Base-by-base conservation (phyloP, 495 filamentous ascomycete genomes). In the Xylaria grammica region DNA sequence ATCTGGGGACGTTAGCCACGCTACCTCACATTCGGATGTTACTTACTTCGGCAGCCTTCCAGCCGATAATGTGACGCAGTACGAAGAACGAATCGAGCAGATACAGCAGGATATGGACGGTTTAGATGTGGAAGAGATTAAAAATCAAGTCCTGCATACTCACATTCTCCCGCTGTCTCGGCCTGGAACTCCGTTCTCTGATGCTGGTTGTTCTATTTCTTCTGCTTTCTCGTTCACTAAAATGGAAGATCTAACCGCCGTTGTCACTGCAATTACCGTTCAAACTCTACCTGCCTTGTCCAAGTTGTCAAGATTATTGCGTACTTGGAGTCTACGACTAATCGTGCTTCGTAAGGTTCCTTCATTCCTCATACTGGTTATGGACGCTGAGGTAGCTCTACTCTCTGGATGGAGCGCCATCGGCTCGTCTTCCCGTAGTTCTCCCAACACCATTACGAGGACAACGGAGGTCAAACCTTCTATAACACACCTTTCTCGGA, bases 81-180 rank as follows among this genome's bases (percentile, higher is more conserved):
- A 95, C 72, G 90, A 94, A 70, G 78, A 75, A 40, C 84, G 94
- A 29, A 83, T 96, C 26, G 90, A 94, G 38, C 86, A 89, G 57
- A 97, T 99, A 65, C 80, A 80, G 22, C 85, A 87, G 52, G 89
- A 87, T 53, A 86, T 97, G 81, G 91, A 94, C 22, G 83, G 85
- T 45, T 79, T 99, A 50, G 87, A 93, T 57, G 83, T 99, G 49
- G 93, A 97, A 65, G 93, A 96, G 68, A 87, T 98, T 69, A 97
- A 97, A 78, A 85, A 83, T 51, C 92, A 93, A 74, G 91, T 98
- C 66, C 79, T 96, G 60, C 87, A 90, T 80, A 90, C 89, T 62
- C 89, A 95, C 79, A 85, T 89, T 73, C 72, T 72, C 79, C 86
- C 73, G 75, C 69, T 82, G 80, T 85, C 74, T 72, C 78, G 73